These are phyloP conservation scores for Malbranchea zuffiana DNA, from an alignment of 2,329 filamentous ascomycete species.

Conservation along the genomic window DNA sequence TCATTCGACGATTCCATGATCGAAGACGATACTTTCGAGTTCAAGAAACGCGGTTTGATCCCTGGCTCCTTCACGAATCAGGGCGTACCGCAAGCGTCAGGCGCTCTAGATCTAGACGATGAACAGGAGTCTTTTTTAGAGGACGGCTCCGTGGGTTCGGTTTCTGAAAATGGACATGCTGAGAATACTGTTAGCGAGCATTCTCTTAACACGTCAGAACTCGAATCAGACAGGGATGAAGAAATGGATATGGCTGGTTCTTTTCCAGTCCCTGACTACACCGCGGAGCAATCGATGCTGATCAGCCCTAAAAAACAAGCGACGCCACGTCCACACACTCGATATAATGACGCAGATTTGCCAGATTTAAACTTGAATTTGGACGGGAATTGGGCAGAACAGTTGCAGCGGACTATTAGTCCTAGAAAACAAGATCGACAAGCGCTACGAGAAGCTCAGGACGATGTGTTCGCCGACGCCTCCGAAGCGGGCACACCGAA, in stretches of 20 bases:
- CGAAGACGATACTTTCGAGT: constrained; percentile 49
- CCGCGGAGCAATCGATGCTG: constrained; percentile 60
- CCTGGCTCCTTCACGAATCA: constrained; percentile 73
- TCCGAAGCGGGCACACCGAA: constrained; percentile 23
- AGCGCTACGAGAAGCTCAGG: constrained; percentile 56
- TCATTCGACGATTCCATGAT: constrained; percentile 29
- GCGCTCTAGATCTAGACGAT: constrained; percentile 31
- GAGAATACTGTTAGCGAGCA: constrained; percentile 12
- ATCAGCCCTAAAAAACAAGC: constrained; percentile 25
- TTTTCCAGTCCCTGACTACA: constrained; percentile 60
- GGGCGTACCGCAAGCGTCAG: constrained; percentile 40
- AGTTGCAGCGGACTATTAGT: constrained; percentile 86
- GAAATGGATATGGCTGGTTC: constrained; percentile 78
- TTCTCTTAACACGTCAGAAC: constrained; percentile 43
- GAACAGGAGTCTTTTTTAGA: constrained; percentile 76
- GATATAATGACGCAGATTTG: constrained; percentile 21
- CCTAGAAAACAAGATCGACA: constrained; percentile 82
- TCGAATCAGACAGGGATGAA: constrained; percentile 52
- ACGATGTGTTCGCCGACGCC: constrained; percentile 44
- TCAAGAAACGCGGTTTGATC: constrained; percentile 44
- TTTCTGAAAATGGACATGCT: constrained; percentile 39
- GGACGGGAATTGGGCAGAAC: constrained; percentile 84
- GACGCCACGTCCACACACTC: constrained; percentile 11
- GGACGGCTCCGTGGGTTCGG: constrained; percentile 76
- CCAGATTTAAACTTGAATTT: constrained; percentile 44